Evolutionary conservation across 805 yeast species (phyloP).

Genomic region (Starmerella floris): DNA sequence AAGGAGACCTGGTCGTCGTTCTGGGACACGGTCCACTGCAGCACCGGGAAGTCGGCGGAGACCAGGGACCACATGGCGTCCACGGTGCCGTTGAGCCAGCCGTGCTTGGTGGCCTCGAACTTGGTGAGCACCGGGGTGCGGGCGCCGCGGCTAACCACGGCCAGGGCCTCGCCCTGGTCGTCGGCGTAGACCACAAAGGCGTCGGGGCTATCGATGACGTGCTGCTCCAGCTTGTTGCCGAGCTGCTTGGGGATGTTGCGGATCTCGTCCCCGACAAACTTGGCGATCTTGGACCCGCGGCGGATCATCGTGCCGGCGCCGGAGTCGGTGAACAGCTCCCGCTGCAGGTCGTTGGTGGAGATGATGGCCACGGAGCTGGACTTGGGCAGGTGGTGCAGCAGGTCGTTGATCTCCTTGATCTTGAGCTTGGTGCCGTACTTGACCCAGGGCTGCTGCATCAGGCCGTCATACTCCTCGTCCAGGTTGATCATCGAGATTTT

Average conservation of each 20-base stretch:
- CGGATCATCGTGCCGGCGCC: slow-evolving; percentile 99
- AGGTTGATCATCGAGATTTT: slow-evolving; percentile 79
- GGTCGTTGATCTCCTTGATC: slow-evolving; percentile 90
- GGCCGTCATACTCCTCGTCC: slow-evolving; percentile 87
- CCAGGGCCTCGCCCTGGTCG: slow-evolving; percentile 88
- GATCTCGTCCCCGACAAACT: slow-evolving; percentile 51
- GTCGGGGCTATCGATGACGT: slow-evolving; percentile 66
- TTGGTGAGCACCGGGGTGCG: slow-evolving; percentile 62
- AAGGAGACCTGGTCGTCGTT: slow-evolving; percentile 82
- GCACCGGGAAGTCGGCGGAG: slow-evolving; percentile 52
- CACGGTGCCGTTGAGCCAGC: slow-evolving; percentile 95
- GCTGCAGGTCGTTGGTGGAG: slow-evolving; percentile 86
- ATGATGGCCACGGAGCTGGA: slow-evolving; percentile 96
- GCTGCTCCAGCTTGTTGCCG: slow-evolving; percentile 63
- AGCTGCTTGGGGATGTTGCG: slow-evolving; percentile 48
- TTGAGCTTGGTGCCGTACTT: slow-evolving; percentile 96
- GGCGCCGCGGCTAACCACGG: slow-evolving; percentile 52
- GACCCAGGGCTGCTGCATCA: slow-evolving; percentile 93
- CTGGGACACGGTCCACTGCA: slow-evolving; percentile 85
- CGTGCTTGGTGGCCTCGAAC: slow-evolving; percentile 73
- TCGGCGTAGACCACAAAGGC: slow-evolving; percentile 57
- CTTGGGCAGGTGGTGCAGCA: slow-evolving; percentile 86
- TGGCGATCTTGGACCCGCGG: slow-evolving; percentile 79
- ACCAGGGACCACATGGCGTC: slow-evolving; percentile 84
- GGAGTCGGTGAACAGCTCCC: slow-evolving; percentile 93